Evolutionary conservation across 176 grass and related monocot genomes (phyloP).

Genomic region (Luzula sylvatica): DNA sequence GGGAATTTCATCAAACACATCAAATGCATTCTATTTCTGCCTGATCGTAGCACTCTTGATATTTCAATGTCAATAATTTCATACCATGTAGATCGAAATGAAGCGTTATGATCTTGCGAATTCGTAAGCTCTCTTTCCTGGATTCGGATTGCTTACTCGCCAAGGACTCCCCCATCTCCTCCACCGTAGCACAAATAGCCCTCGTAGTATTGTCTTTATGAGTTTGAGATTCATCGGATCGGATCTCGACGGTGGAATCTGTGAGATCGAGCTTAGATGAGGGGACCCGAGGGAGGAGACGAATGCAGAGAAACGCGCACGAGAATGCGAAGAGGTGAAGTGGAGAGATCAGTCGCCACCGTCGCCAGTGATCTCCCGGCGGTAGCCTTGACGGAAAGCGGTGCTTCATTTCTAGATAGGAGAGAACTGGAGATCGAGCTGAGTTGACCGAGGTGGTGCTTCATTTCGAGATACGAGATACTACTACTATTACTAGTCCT

Average conservation of each 20-base stretch:
- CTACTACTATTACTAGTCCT: too few species aligned
- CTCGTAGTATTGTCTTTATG: not conserved
- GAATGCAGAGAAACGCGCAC: not conserved
- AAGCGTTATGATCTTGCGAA: conserved; percentile 49
- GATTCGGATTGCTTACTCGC: conserved; percentile 16
- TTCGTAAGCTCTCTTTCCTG: conserved; percentile 48
- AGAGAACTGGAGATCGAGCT: not conserved
- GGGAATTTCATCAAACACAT: too few species aligned
- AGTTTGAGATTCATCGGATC: not conserved
- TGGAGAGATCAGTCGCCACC: not conserved
- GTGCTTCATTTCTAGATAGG: conserved; percentile 11
- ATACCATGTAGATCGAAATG: conserved; percentile 83
- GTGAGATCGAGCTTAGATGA: too few species aligned
- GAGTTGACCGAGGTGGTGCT: too few species aligned
- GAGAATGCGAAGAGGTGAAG: not conserved
- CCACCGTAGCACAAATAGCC: conserved; percentile 57
- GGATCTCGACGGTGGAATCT: not conserved
- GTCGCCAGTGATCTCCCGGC: not conserved
- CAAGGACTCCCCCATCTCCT: conserved; percentile 67
- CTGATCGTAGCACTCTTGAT: too few species aligned
- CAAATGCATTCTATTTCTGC: too few species aligned
- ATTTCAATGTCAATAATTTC: too few species aligned
- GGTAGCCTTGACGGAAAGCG: conserved; percentile 1
- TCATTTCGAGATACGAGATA: too few species aligned
- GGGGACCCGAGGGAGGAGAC: conserved; percentile 1